Conservation (phyloP, 495 filamentous ascomycete species). For the Xanthoparmelia taractica region DNA sequence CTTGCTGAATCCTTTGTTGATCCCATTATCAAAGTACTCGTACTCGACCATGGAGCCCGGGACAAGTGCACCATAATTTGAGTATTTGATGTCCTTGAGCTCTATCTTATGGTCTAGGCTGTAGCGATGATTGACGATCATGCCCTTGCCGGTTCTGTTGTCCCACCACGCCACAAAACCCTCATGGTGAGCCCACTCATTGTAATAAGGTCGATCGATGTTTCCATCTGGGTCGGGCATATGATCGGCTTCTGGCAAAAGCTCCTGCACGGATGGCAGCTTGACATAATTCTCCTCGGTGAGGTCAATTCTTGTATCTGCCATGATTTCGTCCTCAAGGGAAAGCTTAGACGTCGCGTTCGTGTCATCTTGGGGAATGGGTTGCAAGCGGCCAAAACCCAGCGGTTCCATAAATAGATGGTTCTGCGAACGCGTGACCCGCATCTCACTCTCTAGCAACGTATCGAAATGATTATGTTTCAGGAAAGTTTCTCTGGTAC, state of each 20-base stretch:
- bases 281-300: background rate
- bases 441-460: background rate
- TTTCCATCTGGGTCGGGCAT: background rate
- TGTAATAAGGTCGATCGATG: background rate
- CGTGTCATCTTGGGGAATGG: background rate
- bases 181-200: background rate
- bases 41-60: background rate
- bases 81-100: background rate
- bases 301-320: background rate
- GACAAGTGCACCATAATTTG: background rate
- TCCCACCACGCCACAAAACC: conserved; percentile 9
- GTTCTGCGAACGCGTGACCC: background rate
- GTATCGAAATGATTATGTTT: background rate
- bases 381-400: background rate
- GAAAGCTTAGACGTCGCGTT: background rate
- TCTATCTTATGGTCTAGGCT: background rate
- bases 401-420: background rate
- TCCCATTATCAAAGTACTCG: background rate
- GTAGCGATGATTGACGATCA: background rate
- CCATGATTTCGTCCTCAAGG: background rate
- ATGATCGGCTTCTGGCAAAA: background rate
- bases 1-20: background rate
- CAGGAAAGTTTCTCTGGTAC: background rate
- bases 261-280: background rate
- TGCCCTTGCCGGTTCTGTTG: background rate